Evolutionary conservation across 73 alveolate species (phyloP).

Genomic region (Diophrys sp.): DNA sequence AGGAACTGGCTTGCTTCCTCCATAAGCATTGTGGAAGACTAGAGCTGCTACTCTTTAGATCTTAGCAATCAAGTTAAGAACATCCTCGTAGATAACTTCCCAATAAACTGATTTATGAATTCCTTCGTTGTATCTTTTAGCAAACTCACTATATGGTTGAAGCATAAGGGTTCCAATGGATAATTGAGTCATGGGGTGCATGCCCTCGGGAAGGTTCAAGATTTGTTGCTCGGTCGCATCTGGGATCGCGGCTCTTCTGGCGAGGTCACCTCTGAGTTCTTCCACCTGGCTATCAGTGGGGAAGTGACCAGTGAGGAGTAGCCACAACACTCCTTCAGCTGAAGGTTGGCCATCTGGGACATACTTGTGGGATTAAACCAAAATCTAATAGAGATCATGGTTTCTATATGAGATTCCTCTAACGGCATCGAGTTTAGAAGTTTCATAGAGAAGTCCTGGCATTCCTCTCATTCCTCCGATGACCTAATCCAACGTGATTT

Average conservation of each 20-base stretch:
- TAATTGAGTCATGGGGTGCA: slow-evolving; percentile 84
- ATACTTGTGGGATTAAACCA: slow-evolving; percentile 41
- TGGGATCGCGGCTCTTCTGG: slow-evolving; percentile 59
- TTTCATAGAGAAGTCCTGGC: slow-evolving; percentile 78
- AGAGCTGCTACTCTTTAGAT: slow-evolving; percentile 80
- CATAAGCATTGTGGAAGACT: slow-evolving; percentile 65
- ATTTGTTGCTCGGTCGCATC: slow-evolving; percentile 50
- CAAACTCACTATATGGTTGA: slow-evolving; percentile 56
- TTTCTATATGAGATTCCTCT: slow-evolving; percentile 85
- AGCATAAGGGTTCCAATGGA: slow-evolving; percentile 64
- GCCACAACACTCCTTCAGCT: slow-evolving; percentile 88
- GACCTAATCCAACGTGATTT: slow-evolving; percentile 76
- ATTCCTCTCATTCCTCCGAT: slow-evolving; percentile 92
- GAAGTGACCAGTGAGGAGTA: slow-evolving; percentile 82
- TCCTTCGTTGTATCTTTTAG: slow-evolving; percentile 59
- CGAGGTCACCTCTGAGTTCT: slow-evolving; percentile 50
- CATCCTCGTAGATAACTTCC: slow-evolving; percentile 76
- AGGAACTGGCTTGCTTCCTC: slow-evolving; percentile 36
- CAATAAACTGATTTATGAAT: slow-evolving; percentile 67
- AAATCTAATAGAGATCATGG: slow-evolving; percentile 62
- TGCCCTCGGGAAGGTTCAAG: slow-evolving; percentile 51
- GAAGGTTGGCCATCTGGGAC: slow-evolving; percentile 40
- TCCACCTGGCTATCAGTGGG: slow-evolving; percentile 64
- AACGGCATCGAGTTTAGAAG: slow-evolving; percentile 79
- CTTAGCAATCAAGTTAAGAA: slow-evolving; percentile 72